These are phyloP conservation scores for Reticulomyxa filosa DNA, from an alignment of 78 protist species.

Conservation along the genomic window DNA sequence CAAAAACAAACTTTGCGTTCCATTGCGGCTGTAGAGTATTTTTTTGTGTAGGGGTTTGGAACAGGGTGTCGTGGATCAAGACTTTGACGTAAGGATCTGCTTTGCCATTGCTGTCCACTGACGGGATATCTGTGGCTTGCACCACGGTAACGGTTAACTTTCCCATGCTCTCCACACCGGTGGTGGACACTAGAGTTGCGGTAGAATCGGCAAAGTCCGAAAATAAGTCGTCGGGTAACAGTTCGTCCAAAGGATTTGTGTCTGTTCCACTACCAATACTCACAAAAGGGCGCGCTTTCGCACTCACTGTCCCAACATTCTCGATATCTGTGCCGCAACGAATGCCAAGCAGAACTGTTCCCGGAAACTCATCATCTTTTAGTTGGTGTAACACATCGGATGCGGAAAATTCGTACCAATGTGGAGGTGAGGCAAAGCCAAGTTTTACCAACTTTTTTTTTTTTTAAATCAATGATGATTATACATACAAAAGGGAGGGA, in stretches of 20 bases:
- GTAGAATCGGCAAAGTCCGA: too few species aligned
- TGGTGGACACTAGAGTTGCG: too few species aligned
- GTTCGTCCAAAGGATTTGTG: too few species aligned
- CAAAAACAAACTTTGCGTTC: not conserved
- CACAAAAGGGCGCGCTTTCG: not conserved
- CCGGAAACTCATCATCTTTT: not conserved
- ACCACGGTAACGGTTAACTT: not conserved
- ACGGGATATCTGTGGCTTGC: not conserved
- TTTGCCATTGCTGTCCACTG: not conserved
- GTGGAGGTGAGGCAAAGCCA: too few species aligned
- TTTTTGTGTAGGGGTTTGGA: not conserved
- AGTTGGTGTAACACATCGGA: not conserved
- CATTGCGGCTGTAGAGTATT: not conserved
- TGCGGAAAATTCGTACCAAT: too few species aligned
- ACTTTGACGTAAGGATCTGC: not conserved
- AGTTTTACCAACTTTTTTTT: too few species aligned
- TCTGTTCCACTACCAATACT: not conserved
- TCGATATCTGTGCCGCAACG: too few species aligned
- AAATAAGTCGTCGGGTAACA: too few species aligned
- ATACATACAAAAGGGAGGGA: too few species aligned
- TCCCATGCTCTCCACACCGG: not conserved
- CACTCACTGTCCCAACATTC: too few species aligned
- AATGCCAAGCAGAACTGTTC: not conserved
- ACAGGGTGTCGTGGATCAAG: not conserved
- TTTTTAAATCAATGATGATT: not conserved